Conservation (phyloP, 441 rosid genomes). For the Pelargonium myrrhifolium region DNA sequence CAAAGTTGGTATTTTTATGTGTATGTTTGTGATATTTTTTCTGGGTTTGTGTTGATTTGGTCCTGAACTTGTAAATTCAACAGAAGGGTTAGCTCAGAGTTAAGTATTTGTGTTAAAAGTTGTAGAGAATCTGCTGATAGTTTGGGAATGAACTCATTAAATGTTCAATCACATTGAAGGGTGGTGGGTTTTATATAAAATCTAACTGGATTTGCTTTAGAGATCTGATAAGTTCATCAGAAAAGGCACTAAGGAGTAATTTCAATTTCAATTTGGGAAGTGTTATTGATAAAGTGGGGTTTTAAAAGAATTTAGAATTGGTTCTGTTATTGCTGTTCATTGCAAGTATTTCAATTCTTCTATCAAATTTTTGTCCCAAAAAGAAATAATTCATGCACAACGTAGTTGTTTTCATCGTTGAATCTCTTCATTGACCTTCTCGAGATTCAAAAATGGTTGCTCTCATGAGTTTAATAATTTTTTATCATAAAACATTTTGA, state of each 20-base stretch:
- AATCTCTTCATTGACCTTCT: neutral
- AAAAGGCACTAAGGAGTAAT: neutral
- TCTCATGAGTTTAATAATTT: no score
- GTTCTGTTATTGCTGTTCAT: neutral
- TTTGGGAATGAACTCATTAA: neutral
- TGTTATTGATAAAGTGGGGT: no score
- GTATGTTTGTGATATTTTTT: neutral
- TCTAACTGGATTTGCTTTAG: neutral
- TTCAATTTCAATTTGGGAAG: no score
- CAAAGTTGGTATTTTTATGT: neutral
- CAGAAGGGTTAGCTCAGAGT: neutral
- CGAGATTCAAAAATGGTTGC: no score
- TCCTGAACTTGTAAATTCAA: neutral
- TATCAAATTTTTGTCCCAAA: neutral
- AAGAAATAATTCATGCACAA: neutral
- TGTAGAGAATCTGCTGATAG: neutral
- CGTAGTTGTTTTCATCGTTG: no score
- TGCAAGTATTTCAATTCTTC: no score
- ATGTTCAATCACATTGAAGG: neutral
- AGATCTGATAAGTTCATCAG: neutral
- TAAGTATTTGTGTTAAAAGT: neutral
- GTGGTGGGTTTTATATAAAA: neutral
- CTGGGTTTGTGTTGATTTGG: neutral
- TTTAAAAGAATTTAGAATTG: no score
- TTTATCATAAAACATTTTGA: no score